Base-by-base conservation (phyloP, 2,329 filamentous ascomycete genomes). In the Botrytis elliptica region DNA sequence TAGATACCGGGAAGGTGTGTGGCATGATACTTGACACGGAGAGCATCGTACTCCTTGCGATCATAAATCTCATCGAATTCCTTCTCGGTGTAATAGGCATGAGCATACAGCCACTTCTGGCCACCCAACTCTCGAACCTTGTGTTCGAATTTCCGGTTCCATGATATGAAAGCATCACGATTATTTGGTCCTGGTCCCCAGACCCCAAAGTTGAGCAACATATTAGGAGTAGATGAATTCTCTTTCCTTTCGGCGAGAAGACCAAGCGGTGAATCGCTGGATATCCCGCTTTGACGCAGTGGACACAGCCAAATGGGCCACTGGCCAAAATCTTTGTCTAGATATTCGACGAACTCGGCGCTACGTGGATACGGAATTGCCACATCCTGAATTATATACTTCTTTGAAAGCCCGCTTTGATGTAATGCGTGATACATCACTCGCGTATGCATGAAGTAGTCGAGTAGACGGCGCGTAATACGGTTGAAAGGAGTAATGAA, bases 21-120 rank as follows among this genome's bases (percentile, higher is more conserved):
- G 38, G 91, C 91, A 71, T 85, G 80, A 82, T 92, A 93, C 80
- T 91, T 92, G 42, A 80, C 75, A 33, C 92, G 84, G 78, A 94
- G 83, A 4, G 79, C 83, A 67, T 92, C 87, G 79, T 94, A 93
- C 84, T 85, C 87, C 33, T 80, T 78, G 49, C 84, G 82, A 62
- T 88, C 84, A 80, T 93, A 93, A 52, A 90, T 85, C 38, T 83
- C 79, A 87, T 90, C 91, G 82, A 93, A 93, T 79, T 92, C 89
- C 0, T 87, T 84, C 25, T 92, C 88, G 16, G 88, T 88, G 81
- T 96, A 96, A 84, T 94, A 97, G 0, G 93, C 91, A 78, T 95
- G 92, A 4, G 93, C 93, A 82, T 97, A 97, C 22, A 97, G 85
- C 91, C 93, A 96, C 84, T 97, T 97, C 83, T 91, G 88, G 4